A percentile compares a stretch with the other conserved stretches of the same genome.
Evolutionary conservation across 2,329 filamentous ascomycete genomes (phyloP).

Genomic region (Thelonectria olida): DNA sequence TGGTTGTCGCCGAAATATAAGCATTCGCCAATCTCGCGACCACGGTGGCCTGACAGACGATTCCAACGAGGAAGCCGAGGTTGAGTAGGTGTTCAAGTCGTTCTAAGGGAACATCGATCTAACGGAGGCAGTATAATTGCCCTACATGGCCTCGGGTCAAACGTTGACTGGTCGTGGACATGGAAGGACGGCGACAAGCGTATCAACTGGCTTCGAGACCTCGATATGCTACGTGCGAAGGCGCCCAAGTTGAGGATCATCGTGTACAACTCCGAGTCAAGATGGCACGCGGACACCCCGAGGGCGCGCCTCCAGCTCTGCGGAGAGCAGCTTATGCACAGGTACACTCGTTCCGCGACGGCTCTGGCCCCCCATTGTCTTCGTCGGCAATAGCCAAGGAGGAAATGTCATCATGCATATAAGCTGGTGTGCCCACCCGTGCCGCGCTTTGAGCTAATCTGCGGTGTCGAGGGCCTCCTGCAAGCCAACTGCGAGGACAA

Average conservation of each 20-base stretch:
- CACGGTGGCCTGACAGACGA: no score
- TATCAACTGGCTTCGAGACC: conserved; percentile 30
- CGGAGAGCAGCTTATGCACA: conserved; percentile 28
- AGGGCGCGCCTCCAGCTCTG: conserved; percentile 30
- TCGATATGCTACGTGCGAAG: conserved; percentile 22
- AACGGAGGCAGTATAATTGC: conserved; percentile 27
- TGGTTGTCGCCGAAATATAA: no score
- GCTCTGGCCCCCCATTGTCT: no score
- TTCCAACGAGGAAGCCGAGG: no score
- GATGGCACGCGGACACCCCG: conserved; percentile 30
- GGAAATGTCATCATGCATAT: no score
- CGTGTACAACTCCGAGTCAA: conserved; percentile 32
- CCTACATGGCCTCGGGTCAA: conserved; percentile 30
- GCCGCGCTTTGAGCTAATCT: no score
- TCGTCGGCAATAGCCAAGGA: no score
- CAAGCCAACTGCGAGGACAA: no score
- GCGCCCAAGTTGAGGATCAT: conserved; percentile 20
- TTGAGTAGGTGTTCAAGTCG: background rate
- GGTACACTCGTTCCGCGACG: no score
- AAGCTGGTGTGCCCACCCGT: no score
- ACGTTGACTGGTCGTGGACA: conserved; percentile 33
- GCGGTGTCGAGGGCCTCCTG: no score
- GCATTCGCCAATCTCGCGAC: no score
- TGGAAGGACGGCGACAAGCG: conserved; percentile 10
- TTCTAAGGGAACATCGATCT: background rate